A percentile compares a stretch with the other conserved stretches of the same genome.
These are phyloP conservation scores for Ganoderma sinense DNA, from an alignment of 1,284 basidiomycete species.

Conservation along the genomic window DNA sequence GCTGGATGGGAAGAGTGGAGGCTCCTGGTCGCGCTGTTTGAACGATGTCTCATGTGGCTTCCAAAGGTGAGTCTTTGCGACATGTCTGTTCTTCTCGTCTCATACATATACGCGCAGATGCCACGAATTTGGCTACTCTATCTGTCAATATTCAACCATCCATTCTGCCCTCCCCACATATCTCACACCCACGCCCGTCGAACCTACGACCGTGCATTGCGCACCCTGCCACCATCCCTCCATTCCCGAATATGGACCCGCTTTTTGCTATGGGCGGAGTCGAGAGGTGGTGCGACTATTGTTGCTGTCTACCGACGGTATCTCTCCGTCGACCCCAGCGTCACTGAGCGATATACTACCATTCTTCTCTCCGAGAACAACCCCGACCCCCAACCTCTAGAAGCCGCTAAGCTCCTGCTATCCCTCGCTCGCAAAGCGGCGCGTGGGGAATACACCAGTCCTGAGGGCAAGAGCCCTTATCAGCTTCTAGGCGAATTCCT, in stretches of 20 bases:
- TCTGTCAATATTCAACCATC: conserved; percentile 90
- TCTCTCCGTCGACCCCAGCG: conserved; percentile 82
- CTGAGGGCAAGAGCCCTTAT: conserved; percentile 96
- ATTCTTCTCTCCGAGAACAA: conserved; percentile 76
- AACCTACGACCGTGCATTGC: conserved; percentile 94
- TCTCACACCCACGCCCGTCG: conserved; percentile 91
- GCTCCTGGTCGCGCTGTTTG: conserved; percentile 86
- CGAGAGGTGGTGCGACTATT: conserved; percentile 84
- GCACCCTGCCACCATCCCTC: conserved; percentile 94
- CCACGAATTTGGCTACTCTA: conserved; percentile 96
- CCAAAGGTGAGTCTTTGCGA: conserved; percentile 71
- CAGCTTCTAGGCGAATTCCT: conserved; percentile 95
- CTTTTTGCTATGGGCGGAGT: conserved; percentile 95
- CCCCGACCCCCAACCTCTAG: conserved; percentile 82
- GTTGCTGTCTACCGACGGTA: conserved; percentile 93
- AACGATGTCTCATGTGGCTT: conserved; percentile 94
- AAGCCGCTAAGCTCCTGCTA: conserved; percentile 93
- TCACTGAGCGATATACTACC: conserved; percentile 87
- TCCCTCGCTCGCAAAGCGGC: conserved; percentile 85
- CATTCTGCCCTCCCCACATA: conserved; percentile 85
- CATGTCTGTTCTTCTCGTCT: conserved; percentile 10
- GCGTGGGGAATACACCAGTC: conserved; percentile 84
- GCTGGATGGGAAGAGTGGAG: conserved; percentile 98
- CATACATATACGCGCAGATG: conserved; percentile 57
- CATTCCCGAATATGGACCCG: conserved; percentile 94